Conservation (phyloP, 257 asterid species). For the Verbena officinalis region DNA sequence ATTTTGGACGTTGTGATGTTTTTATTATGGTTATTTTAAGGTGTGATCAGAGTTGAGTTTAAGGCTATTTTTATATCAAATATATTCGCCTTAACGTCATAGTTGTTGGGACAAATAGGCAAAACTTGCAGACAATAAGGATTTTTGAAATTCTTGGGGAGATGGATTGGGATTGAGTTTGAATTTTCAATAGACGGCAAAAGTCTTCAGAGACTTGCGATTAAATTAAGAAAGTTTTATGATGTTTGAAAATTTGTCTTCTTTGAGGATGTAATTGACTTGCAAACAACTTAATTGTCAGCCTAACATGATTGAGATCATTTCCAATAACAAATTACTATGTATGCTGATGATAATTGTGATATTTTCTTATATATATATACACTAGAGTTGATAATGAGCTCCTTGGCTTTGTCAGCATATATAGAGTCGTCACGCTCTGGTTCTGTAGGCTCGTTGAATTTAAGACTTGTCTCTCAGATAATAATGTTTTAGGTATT, state of each 20-base stretch:
- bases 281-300: constrained; percentile 40
- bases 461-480: too few species aligned
- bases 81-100: constrained; percentile 30
- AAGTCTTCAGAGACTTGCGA: constrained; percentile 31
- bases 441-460: too few species aligned
- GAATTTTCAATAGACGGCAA: constrained; percentile 66
- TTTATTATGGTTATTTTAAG: constrained; percentile 38
- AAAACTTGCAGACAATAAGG: constrained; percentile 5
- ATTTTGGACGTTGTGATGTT: constrained; percentile 70
- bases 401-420: too few species aligned
- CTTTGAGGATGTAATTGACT: constrained; percentile 42
- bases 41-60: constrained; percentile 27
- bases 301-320: constrained; percentile 16
- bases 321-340: constrained; percentile 9
- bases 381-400: too few species aligned
- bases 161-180: constrained; percentile 35
- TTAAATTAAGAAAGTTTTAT: constrained; percentile 21
- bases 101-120: constrained; percentile 43
- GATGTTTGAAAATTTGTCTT: constrained; percentile 7
- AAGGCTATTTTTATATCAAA: constrained; percentile 14
- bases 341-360: too few species aligned
- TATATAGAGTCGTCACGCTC: too few species aligned
- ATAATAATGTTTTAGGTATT: too few species aligned
- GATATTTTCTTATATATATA: too few species aligned
- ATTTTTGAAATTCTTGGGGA: constrained; percentile 25